phyloP scores from a whole-genome alignment of 768 basidiomycete species.

The Amanita molliuscula region DNA sequence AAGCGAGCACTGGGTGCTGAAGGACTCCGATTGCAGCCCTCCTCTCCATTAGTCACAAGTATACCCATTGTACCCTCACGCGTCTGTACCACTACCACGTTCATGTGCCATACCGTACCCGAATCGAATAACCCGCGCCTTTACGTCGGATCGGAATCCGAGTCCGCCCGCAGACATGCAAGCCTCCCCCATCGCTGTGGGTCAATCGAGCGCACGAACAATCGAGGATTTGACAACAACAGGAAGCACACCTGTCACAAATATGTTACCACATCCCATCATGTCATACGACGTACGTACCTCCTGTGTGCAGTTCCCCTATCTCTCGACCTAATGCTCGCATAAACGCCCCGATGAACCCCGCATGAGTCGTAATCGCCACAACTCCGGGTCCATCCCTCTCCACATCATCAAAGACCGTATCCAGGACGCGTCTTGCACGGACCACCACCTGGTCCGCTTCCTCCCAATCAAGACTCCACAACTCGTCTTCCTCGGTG shows the following conservation, averaged over 20 bases:
- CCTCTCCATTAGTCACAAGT: too few species aligned
- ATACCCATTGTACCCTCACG: too few species aligned
- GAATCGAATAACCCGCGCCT: too few species aligned
- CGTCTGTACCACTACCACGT: too few species aligned
- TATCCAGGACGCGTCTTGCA: slow-evolving; percentile 41
- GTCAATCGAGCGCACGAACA: neutral
- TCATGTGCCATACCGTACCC: too few species aligned
- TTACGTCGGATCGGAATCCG: too few species aligned
- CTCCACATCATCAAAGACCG: slow-evolving; percentile 36
- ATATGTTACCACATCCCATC: neutral
- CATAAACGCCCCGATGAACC: slow-evolving; percentile 49
- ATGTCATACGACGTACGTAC: slow-evolving; percentile 23
- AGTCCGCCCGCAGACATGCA: too few species aligned
- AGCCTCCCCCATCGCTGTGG: neutral
- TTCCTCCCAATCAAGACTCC: slow-evolving; percentile 47
- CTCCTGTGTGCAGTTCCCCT: slow-evolving; percentile 52
- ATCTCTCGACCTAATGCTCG: slow-evolving; percentile 30
- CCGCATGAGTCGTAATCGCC: slow-evolving; percentile 58
- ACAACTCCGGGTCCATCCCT: slow-evolving; percentile 36
- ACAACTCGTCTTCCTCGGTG: slow-evolving; percentile 52
- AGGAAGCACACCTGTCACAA: slow-evolving; percentile 14
- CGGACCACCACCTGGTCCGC: slow-evolving; percentile 32
- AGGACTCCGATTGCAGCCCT: slow-evolving; percentile 19
- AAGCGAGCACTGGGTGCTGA: slow-evolving; percentile 39
- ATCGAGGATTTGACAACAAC: slow-evolving; percentile 12